Evolutionary conservation across 1,284 basidiomycete genomes (phyloP), one percentile per base, ranked within the genome.

Genomic region (Microbotryum intermedium): DNA sequence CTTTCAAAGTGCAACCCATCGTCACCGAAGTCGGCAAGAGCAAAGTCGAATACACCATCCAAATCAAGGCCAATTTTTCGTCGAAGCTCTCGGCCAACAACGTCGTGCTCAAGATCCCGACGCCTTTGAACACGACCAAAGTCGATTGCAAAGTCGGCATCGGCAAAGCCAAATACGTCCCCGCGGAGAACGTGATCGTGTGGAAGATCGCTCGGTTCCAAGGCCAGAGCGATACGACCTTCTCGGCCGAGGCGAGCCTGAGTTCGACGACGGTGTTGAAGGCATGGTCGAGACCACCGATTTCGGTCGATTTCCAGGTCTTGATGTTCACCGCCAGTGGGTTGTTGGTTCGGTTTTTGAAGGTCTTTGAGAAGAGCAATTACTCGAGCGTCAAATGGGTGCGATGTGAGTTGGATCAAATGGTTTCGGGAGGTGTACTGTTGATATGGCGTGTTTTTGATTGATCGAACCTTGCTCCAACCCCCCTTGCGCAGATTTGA

Each of bases 321-420:
- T 81, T 98, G 70, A 98, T 98, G 94, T 92, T 97, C 76, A 97
- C 94, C 0, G 83, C 93, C 6, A 97, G 92, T 9, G 95, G 95
- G 0, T 76, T 99, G 69, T 85, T 95, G 55, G 95, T 99, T 20
- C 83, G 94, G 51, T 99, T 97, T 81, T 77, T 99, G 72, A 98
- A 97, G 76, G 93, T 99, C 26, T 97, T 95, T 71, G 95, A 98
- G 79, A 95, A 92, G 81, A 84, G 81, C 74, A 89, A 85, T 70
- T 97, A 97, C 73, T 84, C 90, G 70, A 74, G 71, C 50, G 74
- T 77, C 18, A 77, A 77, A 62, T 71, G 71, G 69, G 69, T 71
- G 8, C 49, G 69, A 43, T 71, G 69, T 61, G 18, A 30, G 60
- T 42, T 39, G 11, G 6, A 39, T 39, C 1, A 39, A 18, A 53